Evolutionary conservation across 78 protist species (phyloP).

Genomic region (Dictyostelium brefeldianum): DNA sequence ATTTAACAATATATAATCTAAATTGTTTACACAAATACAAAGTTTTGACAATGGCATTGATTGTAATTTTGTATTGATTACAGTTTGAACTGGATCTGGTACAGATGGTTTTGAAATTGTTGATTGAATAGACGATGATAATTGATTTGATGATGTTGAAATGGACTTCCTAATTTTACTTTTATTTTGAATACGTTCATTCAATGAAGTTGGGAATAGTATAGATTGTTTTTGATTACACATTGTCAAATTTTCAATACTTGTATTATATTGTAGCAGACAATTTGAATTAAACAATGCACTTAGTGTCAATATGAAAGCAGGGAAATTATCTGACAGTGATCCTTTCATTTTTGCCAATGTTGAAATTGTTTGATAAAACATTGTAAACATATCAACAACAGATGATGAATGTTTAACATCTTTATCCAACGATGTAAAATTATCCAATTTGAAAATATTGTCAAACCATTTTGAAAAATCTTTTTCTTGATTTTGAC

Average conservation of each 20-base stretch:
- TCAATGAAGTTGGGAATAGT: conserved; percentile 32
- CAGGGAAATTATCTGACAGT: conserved; percentile 28
- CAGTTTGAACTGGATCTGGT: conserved; percentile 16
- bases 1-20: conserved; percentile 43
- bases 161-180: conserved; percentile 45
- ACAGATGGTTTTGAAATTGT: not conserved
- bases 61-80: not conserved
- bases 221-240: conserved; percentile 5
- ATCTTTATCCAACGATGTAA: conserved; percentile 58
- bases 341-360: conserved; percentile 74
- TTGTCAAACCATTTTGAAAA: conserved; percentile 75
- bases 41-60: not conserved
- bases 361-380: conserved; percentile 66
- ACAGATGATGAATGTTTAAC: conserved; percentile 73
- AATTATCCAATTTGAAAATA: conserved; percentile 59
- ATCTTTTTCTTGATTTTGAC: conserved; percentile 78
- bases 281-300: conserved; percentile 47
- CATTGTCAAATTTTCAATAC: conserved; percentile 27
- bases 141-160: conserved; percentile 19
- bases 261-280: conserved; percentile 11
- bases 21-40: conserved; percentile 62
- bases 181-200: conserved; percentile 60
- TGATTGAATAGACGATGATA: not conserved
- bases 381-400: conserved; percentile 71
- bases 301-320: conserved; percentile 49